Conservation (phyloP, 441 rosid genomes). For the Populus tomentosa region DNA sequence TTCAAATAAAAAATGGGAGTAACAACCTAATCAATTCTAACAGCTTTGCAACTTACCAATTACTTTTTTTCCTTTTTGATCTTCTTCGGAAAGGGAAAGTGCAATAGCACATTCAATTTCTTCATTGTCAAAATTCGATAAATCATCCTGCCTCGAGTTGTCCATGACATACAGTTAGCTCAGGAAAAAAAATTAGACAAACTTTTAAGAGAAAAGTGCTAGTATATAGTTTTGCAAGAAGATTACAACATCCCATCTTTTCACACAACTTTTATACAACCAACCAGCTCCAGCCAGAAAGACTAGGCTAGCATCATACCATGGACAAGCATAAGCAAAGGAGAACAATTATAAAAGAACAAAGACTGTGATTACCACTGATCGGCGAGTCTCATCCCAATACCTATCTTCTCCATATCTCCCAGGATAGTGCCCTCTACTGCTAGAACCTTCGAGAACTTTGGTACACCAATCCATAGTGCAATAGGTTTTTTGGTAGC, state of each 20-base stretch:
- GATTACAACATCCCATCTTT: constrained; percentile 1
- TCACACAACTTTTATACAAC: neutral
- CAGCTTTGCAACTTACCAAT: constrained; percentile 3
- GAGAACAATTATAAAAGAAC: neutral
- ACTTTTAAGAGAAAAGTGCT: neutral
- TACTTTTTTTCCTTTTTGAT: too few relatives aligned
- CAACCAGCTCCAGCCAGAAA: constrained; percentile 5
- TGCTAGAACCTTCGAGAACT: constrained; percentile 57
- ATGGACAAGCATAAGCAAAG: neutral
- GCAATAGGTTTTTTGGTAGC: constrained; percentile 8
- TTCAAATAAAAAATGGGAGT: neutral
- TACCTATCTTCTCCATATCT: constrained; percentile 32
- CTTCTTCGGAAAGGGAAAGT: too few relatives aligned
- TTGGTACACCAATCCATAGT: constrained; percentile 75
- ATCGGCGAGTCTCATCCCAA: constrained; percentile 49
- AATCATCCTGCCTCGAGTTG: constrained; percentile 41
- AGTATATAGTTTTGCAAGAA: constrained; percentile 3
- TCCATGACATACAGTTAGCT: neutral
- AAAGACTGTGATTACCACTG: constrained; percentile 41
- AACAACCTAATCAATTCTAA: neutral
- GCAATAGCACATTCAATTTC: constrained; percentile 15
- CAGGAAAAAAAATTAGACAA: neutral
- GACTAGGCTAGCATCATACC: neutral
- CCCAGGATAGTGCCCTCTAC: constrained; percentile 46
- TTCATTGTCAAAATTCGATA: constrained; percentile 45